These are phyloP conservation scores for Blastobotrys peoriensis DNA, from an alignment of 805 yeast genomes.

Conservation along the genomic window DNA sequence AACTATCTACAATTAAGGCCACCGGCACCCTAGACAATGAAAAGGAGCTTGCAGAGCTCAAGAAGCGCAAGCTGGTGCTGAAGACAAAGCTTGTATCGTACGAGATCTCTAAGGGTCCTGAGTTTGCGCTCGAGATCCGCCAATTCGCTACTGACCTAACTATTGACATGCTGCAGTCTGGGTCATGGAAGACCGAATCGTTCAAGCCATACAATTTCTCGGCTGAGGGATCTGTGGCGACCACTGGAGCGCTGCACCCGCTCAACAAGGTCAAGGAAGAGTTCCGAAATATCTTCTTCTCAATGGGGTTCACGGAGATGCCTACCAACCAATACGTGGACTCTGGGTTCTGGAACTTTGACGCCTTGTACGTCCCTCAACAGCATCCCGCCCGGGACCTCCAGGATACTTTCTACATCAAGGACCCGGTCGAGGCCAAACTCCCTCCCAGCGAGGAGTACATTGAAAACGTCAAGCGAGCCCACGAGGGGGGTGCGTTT, in stretches of 20 bases:
- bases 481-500: slow-evolving; percentile 82
- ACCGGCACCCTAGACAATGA: slow-evolving; percentile 44
- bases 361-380: slow-evolving; percentile 93
- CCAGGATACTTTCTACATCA: slow-evolving; percentile 96
- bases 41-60: slow-evolving; percentile 74
- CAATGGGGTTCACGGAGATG: slow-evolving; percentile 98
- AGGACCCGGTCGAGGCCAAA: slow-evolving; percentile 80
- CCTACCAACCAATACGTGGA: slow-evolving; percentile 98
- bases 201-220: slow-evolving; percentile 96
- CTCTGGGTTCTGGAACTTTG: slow-evolving; percentile 98
- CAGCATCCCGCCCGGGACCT: slow-evolving; percentile 99
- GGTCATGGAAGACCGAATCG: slow-evolving; percentile 73
- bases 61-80: slow-evolving; percentile 82
- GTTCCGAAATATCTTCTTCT: slow-evolving; percentile 94
- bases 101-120: slow-evolving; percentile 70
- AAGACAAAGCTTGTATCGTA: slow-evolving; percentile 71
- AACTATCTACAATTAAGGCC: slow-evolving; percentile 50
- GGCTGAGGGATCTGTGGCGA: slow-evolving; percentile 85
- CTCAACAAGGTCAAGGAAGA: slow-evolving; percentile 95
- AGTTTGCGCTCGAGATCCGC: slow-evolving; percentile 74
- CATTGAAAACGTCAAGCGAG: slow-evolving; percentile 71
- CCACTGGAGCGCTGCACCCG: slow-evolving; percentile 93
- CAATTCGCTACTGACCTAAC: slow-evolving; percentile 91
- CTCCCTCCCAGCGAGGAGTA: slow-evolving; percentile 76
- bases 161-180: slow-evolving; percentile 79